These are phyloP conservation scores for Erythrobasidium hasegawianum DNA, from an alignment of 1,284 basidiomycete species.

Conservation along the genomic window DNA sequence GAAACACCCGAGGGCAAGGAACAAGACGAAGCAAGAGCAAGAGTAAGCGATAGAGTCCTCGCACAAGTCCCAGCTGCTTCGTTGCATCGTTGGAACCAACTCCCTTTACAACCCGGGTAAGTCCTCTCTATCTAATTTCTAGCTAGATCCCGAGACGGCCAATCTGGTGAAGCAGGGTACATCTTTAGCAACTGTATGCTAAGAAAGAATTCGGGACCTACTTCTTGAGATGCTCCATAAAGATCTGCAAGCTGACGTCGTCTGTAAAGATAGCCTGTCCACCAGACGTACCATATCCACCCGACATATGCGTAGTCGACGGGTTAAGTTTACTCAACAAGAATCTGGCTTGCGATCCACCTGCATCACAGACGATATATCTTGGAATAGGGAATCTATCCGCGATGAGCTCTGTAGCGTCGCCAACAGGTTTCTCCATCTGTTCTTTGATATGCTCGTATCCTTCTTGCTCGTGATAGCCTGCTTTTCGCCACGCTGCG, in stretches of 20 bases:
- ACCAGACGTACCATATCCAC: constrained; percentile 65
- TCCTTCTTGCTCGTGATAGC: constrained; percentile 97
- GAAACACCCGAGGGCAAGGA: too few relatives aligned
- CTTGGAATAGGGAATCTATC: constrained; percentile 96
- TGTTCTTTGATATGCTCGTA: constrained; percentile 98
- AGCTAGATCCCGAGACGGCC: constrained; percentile 31
- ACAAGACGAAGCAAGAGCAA: too few relatives aligned
- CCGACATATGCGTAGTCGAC: constrained; percentile 88
- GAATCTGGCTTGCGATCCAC: constrained; percentile 96
- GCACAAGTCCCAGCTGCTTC: too few relatives aligned
- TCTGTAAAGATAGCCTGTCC: constrained; percentile 98
- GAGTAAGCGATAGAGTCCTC: too few relatives aligned
- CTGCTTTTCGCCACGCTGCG: constrained; percentile 97
- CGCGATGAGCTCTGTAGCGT: constrained; percentile 74
- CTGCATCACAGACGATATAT: constrained; percentile 97
- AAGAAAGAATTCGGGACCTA: constrained; percentile 7
- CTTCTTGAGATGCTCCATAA: constrained; percentile 52
- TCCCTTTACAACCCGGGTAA: background rate
- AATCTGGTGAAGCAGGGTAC: background rate
- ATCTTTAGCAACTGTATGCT: background rate
- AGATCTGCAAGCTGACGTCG: constrained; percentile 56
- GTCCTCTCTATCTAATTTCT: background rate
- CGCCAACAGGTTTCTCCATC: constrained; percentile 70
- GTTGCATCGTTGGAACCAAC: background rate
- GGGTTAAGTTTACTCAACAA: constrained; percentile 94